Conservation (phyloP, 1,139 yeast genomes). For the Yamadazyma membranifaciens region DNA sequence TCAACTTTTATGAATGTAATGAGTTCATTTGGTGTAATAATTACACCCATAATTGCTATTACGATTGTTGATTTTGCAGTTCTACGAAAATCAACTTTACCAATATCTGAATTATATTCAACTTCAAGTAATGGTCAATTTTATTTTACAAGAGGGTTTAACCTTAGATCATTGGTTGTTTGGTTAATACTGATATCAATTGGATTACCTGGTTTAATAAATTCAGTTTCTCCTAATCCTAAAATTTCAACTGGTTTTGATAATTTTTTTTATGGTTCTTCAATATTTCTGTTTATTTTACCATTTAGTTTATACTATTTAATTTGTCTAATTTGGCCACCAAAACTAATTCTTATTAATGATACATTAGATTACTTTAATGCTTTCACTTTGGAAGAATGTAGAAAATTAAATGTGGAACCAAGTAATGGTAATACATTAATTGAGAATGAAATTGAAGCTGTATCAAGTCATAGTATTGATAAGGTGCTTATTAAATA, state of each 20-base stretch:
- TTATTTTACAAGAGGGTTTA: conserved; percentile 29
- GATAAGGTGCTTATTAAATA: neutral
- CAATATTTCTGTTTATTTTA: conserved; percentile 10
- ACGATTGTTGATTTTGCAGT: conserved; percentile 16
- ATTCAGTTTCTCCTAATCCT: conserved; percentile 23
- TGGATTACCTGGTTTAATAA: conserved; percentile 19
- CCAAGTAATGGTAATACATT: conserved; percentile 1
- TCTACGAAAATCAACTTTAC: conserved; percentile 13
- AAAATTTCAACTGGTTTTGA: conserved; percentile 10
- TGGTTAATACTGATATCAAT: conserved; percentile 22
- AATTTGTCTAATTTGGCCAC: conserved; percentile 9
- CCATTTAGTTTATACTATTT: conserved; percentile 11
- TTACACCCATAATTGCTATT: conserved; percentile 19
- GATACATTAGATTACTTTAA: conserved; percentile 19
- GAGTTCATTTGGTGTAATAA: conserved; percentile 15
- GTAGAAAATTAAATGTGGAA: conserved; percentile 10
- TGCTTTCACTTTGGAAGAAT: conserved; percentile 18
- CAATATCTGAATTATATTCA: conserved; percentile 16
- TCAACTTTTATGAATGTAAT: conserved; percentile 16
- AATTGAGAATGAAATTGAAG: conserved; percentile 1
- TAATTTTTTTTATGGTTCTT: conserved; percentile 13
- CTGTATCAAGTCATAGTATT: neutral
- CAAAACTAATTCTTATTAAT: conserved; percentile 8
- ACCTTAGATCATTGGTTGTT: conserved; percentile 29
- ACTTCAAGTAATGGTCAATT: conserved; percentile 12